Conservation (phyloP, 1,284 basidiomycete species). For the Rhodotorula sp. region DNA sequence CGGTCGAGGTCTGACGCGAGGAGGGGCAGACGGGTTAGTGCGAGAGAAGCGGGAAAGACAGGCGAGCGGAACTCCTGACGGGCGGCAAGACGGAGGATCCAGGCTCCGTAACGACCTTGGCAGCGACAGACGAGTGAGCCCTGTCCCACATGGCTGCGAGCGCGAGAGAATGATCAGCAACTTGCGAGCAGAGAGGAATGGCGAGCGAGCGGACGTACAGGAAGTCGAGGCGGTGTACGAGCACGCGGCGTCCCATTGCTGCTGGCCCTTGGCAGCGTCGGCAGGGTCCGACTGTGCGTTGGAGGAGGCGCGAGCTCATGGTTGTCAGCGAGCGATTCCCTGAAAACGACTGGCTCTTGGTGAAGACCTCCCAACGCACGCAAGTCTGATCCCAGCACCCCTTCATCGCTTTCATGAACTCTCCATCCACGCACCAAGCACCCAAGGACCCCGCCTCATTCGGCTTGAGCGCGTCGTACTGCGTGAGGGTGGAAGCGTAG, state of each 20-base stretch:
- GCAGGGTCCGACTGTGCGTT: not conserved
- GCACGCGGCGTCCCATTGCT: slow-evolving; percentile 1
- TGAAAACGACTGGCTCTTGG: no score
- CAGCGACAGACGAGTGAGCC: not conserved
- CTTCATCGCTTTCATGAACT: not conserved
- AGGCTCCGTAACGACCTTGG: not conserved
- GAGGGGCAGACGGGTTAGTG: not conserved
- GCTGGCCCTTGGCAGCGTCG: not conserved
- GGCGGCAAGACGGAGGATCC: not conserved
- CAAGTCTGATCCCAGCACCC: not conserved
- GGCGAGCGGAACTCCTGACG: not conserved
- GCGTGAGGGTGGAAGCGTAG: not conserved
- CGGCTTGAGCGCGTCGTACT: no score
- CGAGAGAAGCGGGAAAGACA: not conserved
- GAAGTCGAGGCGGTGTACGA: not conserved
- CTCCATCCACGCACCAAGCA: not conserved
- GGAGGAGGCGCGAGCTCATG: no score
- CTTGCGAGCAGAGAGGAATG: not conserved
- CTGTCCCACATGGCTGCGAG: not conserved
- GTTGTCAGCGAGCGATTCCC: no score
- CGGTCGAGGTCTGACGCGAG: not conserved
- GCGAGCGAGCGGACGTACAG: not conserved
- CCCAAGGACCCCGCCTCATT: not conserved
- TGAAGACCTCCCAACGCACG: not conserved
- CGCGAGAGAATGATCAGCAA: not conserved